phyloP scores from a whole-genome alignment of 805 yeast genomes.

The Candida ovalis region DNA sequence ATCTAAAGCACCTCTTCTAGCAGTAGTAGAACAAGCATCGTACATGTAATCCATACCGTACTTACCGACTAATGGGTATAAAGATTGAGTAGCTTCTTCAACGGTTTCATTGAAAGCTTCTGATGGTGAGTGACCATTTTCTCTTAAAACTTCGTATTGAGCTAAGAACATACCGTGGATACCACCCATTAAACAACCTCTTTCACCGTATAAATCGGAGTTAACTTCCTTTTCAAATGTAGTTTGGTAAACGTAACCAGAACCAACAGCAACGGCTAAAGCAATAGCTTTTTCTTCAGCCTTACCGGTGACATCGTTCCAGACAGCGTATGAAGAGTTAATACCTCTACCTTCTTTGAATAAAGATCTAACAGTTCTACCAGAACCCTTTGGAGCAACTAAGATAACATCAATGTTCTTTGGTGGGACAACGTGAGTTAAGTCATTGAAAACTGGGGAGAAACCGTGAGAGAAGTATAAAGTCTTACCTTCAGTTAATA shows the following conservation, averaged over 20 bases:
- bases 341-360: slow-evolving; percentile 99
- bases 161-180: slow-evolving; percentile 99
- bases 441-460: slow-evolving; percentile 98
- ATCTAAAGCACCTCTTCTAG: slow-evolving; percentile 99
- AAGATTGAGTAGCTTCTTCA: slow-evolving; percentile 99
- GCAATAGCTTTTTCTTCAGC: slow-evolving; percentile 99
- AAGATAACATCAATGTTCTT: slow-evolving; percentile 91
- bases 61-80: slow-evolving; percentile 98
- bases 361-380: slow-evolving; percentile 98
- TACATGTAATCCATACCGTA: slow-evolving; percentile 99
- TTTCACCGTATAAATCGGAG: slow-evolving; percentile 99
- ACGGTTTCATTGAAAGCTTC: slow-evolving; percentile 99
- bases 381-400: slow-evolving; percentile 99
- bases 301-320: slow-evolving; percentile 98
- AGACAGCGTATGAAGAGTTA: slow-evolving; percentile 98
- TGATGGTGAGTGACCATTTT: slow-evolving; percentile 99
- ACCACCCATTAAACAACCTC: slow-evolving; percentile 99
- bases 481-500: slow-evolving; percentile 94
- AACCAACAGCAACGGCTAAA: slow-evolving; percentile 97
- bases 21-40: slow-evolving; percentile 99
- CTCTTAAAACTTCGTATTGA: slow-evolving; percentile 99
- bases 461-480: slow-evolving; percentile 99
- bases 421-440: slow-evolving; percentile 96
- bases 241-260: slow-evolving; percentile 99
- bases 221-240: slow-evolving; percentile 98